Evolutionary conservation across 2,329 filamentous ascomycete species (phyloP), one percentile per base, ranked within the genome.

Genomic region (Colletotrichum destructivum): DNA sequence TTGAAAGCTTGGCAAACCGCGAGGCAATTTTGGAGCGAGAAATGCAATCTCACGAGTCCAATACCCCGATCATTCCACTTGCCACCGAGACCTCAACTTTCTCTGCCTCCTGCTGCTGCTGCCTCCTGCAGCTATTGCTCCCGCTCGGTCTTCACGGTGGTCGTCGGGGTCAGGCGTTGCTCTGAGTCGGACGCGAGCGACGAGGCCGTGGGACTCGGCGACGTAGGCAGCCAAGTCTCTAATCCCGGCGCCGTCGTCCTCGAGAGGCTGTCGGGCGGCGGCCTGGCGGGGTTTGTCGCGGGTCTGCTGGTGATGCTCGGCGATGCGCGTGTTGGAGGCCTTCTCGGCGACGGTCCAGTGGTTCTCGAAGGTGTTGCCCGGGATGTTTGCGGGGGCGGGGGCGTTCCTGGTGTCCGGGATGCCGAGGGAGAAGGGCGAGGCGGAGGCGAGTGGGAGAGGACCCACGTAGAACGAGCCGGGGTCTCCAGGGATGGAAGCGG

Each of bases 261-360:
- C 9, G 49, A 51, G n/a, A 9, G 49, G 47, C 4, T 5, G 40
- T 3, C 42, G 47, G 16, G 44, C 15, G 15, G 47, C 44, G 8
- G 65, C 51, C 38, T 69, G 69, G 7, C 51, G 23, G n/a, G 68
- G 47, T 49, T 69, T 69, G 64, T 71, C 64, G 12, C 16, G 26
- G 23, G 66, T 46, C 15, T 35, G 35, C 18, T 21, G 35, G 18
- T 42, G 62, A 38, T 49, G 49, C 11, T 23, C 2, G 23, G 62
- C 52, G 31, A 57, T 59, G 2, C 38, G 49, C 21, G 23, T 16
- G 9, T 26, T 26, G 4, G 31, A 11, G 49, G 40, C 31, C 11
- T 9, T 18, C 35, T 56, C 51, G 21, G 40, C 62, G 35, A 15
- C 47, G 47, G 26, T 8, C 38, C 38, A 26, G 47, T n/a, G 35